phyloP scores from a whole-genome alignment of 2,329 filamentous ascomycete genomes.

The Neonectria punicea region DNA sequence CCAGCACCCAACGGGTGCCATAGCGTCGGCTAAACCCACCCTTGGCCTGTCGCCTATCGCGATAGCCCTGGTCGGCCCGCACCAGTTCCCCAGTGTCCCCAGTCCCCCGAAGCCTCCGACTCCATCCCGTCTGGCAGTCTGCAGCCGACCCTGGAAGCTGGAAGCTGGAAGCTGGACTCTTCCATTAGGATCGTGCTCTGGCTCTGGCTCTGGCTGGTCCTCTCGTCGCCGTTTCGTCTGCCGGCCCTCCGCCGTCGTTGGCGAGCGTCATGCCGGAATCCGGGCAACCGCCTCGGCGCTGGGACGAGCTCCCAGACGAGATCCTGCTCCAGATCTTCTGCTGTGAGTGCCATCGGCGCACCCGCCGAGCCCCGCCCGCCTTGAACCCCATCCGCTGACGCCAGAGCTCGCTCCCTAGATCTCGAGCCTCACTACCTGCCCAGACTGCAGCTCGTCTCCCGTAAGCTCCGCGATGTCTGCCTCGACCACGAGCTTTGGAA shows the following conservation, averaged over 20 bases:
- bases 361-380: slow-evolving; percentile 27
- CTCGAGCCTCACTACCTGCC: slow-evolving; percentile 60
- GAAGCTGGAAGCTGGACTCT: slow-evolving; percentile 1
- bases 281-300: slow-evolving; percentile 36
- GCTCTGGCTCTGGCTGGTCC: slow-evolving; percentile 6
- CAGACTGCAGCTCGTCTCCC: slow-evolving; percentile 75
- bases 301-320: slow-evolving; percentile 70
- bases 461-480: slow-evolving; percentile 71
- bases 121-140: slow-evolving; percentile 4
- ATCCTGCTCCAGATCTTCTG: slow-evolving; percentile 71
- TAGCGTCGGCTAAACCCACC: slow-evolving; percentile 11
- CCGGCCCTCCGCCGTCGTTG: neutral
- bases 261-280: slow-evolving; percentile 42
- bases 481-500: slow-evolving; percentile 85
- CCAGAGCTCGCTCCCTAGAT: slow-evolving; percentile 38
- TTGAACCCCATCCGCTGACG: slow-evolving; percentile 31
- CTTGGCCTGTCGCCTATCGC: slow-evolving; percentile 23
- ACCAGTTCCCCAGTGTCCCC: slow-evolving; percentile 1
- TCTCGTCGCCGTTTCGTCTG: slow-evolving; percentile 9
- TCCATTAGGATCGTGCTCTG: slow-evolving; percentile 7
- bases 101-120: neutral
- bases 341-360: slow-evolving; percentile 57
- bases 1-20: slow-evolving; percentile 11
- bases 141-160: slow-evolving; percentile 7
- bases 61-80: slow-evolving; percentile 11